Conservation (phyloP, 495 filamentous ascomycete genomes). For the Platismatia glauca region DNA sequence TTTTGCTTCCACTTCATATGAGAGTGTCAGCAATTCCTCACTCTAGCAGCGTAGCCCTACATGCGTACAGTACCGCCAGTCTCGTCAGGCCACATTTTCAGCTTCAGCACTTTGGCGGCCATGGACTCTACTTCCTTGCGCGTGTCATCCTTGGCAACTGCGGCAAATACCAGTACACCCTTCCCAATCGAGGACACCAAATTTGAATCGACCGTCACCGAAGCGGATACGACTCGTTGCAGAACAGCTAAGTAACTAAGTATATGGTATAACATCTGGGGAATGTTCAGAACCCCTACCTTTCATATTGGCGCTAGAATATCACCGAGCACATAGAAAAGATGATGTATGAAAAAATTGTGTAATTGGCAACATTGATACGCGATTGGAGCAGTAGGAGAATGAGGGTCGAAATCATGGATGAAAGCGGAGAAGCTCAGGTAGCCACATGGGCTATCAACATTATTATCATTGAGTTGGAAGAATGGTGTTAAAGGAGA, state of each 20-base stretch:
- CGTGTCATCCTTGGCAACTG: slow-evolving; percentile 82
- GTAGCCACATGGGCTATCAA: background rate
- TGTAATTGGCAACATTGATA: background rate
- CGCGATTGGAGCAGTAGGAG: background rate
- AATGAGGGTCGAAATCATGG: background rate
- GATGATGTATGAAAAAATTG: background rate
- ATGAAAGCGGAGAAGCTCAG: background rate
- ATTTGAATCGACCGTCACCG: slow-evolving; percentile 92
- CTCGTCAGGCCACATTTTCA: slow-evolving; percentile 79
- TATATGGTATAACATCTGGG: slow-evolving; percentile 8
- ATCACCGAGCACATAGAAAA: background rate
- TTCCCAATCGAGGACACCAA: slow-evolving; percentile 82
- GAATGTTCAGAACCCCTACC: slow-evolving; percentile 27
- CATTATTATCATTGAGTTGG: background rate
- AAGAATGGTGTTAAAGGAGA: no score
- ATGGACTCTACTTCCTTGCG: slow-evolving; percentile 77
- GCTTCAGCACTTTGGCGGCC: slow-evolving; percentile 77
- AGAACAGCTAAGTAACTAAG: slow-evolving; percentile 59
- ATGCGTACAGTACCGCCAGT: slow-evolving; percentile 44
- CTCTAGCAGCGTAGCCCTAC: background rate
- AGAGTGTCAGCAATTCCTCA: slow-evolving; percentile 18
- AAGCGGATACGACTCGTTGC: slow-evolving; percentile 90
- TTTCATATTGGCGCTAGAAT: slow-evolving; percentile 35
- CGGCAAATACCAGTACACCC: slow-evolving; percentile 85
- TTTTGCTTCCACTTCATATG: slow-evolving; percentile 69